A percentile compares a stretch with the other conserved stretches of the same genome.
These are phyloP conservation scores for Tricholoma sp. DNA, from an alignment of 768 basidiomycete genomes.

Conservation along the genomic window DNA sequence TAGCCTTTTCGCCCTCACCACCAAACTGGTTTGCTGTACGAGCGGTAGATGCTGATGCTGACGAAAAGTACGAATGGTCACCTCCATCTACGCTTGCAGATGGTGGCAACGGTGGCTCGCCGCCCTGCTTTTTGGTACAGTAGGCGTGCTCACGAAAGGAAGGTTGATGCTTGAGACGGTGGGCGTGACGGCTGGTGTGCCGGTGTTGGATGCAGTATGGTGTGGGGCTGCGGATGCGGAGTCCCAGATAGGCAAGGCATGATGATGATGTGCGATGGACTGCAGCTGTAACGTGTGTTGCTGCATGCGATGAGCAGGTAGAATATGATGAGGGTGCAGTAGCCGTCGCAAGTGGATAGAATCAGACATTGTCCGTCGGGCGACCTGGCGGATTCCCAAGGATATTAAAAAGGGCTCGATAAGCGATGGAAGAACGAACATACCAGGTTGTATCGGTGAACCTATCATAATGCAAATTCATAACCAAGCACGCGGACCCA, in stretches of 20 bases:
- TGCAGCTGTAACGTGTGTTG: constrained; percentile 89
- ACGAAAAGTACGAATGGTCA: constrained; percentile 16
- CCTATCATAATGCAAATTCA: constrained; percentile 94
- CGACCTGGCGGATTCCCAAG: constrained; percentile 54
- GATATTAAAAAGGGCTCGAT: background rate
- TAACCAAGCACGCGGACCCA: constrained; percentile 84
- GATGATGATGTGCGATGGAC: too few species aligned
- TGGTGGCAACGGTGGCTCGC: constrained; percentile 44
- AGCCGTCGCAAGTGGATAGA: constrained; percentile 90
- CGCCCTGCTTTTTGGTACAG: constrained; percentile 32
- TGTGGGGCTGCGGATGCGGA: too few species aligned
- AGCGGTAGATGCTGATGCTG: constrained; percentile 16
- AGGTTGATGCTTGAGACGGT: too few species aligned
- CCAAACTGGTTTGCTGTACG: constrained; percentile 3
- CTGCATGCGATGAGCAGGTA: constrained; percentile 83
- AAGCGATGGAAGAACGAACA: constrained; percentile 18
- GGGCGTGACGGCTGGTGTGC: too few species aligned
- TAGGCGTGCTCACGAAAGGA: too few species aligned
- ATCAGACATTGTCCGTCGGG: constrained; percentile 92
- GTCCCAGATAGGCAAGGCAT: too few species aligned
- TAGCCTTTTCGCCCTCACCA: constrained; percentile 14
- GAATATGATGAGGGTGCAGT: constrained; percentile 93
- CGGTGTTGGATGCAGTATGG: too few species aligned
- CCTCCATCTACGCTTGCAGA: constrained; percentile 45
- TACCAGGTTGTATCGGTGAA: constrained; percentile 97